Percentiles rank a stretch among this genome's conserved stretches.
phyloP scores from a whole-genome alignment of 345 rosid species.

The Dimocarpus longan region DNA sequence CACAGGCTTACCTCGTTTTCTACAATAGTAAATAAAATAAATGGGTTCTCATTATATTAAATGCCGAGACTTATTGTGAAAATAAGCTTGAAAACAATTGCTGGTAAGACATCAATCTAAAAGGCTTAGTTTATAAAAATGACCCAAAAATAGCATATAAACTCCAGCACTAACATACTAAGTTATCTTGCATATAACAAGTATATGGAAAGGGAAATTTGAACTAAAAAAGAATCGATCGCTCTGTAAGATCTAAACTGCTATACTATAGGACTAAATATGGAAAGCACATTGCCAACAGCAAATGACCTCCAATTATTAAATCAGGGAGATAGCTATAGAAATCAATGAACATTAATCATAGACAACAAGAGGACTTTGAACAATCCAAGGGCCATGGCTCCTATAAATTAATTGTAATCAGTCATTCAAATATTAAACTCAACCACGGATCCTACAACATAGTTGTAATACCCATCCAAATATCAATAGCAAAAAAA shows the following conservation, averaged over 20 bases:
- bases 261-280: not conserved
- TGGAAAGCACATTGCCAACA: not conserved
- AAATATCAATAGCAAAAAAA: not conserved
- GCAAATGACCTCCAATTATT: not conserved
- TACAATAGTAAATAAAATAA: not conserved
- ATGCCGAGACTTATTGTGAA: not conserved
- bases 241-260: not conserved
- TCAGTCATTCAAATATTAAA: not conserved
- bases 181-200: not conserved
- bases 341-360: slow-evolving; percentile 5
- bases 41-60: not conserved
- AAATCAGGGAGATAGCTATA: not conserved
- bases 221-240: not conserved
- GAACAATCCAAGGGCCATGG: not conserved
- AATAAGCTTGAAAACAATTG: not conserved
- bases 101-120: not conserved
- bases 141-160: not conserved
- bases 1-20: not conserved
- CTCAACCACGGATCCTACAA: not conserved
- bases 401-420: not conserved
- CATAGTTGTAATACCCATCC: not conserved
- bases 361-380: not conserved
- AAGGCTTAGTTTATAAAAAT: not conserved
- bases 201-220: not conserved
- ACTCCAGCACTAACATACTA: not conserved